These are phyloP conservation scores for Striga asiatica DNA, from an alignment of 257 asterid genomes.

Conservation along the genomic window DNA sequence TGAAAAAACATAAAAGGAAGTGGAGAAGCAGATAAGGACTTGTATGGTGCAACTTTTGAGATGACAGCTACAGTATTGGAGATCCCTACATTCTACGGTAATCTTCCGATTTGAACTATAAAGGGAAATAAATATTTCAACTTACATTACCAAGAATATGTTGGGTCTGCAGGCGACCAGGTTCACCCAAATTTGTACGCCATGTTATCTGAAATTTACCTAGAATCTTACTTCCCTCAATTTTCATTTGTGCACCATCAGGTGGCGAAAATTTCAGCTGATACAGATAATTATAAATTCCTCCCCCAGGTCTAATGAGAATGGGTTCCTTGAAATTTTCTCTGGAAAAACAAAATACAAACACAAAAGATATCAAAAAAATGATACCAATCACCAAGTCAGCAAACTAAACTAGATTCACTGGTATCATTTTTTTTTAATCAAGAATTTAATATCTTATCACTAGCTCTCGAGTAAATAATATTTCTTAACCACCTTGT, in stretches of 20 bases:
- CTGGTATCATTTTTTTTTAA: not conserved
- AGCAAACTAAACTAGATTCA: constrained; percentile 9
- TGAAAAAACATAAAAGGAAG: not conserved
- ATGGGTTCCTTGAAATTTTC: constrained; percentile 62
- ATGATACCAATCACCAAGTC: constrained; percentile 13
- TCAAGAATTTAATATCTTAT: not conserved
- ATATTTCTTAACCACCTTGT: constrained; percentile 33
- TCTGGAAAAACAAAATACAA: constrained; percentile 31
- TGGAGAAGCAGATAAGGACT: not conserved
- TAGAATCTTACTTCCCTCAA: constrained; percentile 83
- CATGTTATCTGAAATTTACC: constrained; percentile 97
- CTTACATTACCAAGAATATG: constrained; percentile 95
- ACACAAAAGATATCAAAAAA: constrained; percentile 5
- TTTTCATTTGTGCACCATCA: constrained; percentile 48
- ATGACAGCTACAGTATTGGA: constrained; percentile 3
- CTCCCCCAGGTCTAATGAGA: constrained; percentile 85
- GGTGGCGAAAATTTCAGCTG: constrained; percentile 57
- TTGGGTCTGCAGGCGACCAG: constrained; percentile 97
- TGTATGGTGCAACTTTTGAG: not conserved
- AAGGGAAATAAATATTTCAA: constrained; percentile 15
- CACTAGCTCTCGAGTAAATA: constrained; percentile 1
- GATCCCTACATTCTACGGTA: constrained; percentile 5
- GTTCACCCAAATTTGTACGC: constrained; percentile 99
- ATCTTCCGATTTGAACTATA: constrained; percentile 1
- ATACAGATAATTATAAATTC: constrained; percentile 83